Evolutionary conservation across 2,329 filamentous ascomycete species (phyloP).

Genomic region (Alternaria sp.): DNA sequence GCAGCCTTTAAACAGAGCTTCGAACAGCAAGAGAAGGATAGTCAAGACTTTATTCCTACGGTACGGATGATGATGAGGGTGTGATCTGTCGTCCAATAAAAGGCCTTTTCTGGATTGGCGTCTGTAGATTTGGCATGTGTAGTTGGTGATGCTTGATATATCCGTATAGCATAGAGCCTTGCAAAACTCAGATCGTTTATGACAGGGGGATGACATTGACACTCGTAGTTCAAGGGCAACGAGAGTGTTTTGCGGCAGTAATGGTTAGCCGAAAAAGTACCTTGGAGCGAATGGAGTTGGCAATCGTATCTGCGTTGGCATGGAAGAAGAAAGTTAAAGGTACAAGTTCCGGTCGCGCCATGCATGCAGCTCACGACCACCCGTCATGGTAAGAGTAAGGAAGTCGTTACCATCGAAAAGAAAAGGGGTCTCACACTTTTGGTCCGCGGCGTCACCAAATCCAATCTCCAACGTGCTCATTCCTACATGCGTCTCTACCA

Average conservation of each 20-base stretch:
- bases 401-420: background rate
- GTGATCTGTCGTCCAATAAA: background rate
- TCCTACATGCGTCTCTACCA: background rate
- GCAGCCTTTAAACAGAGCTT: conserved; percentile 77
- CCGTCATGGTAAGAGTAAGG: background rate
- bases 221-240: background rate
- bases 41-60: conserved; percentile 68
- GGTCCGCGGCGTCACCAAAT: background rate
- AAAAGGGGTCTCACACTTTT: background rate
- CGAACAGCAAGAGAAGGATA: conserved; percentile 71
- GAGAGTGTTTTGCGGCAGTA: background rate
- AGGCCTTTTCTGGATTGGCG: background rate
- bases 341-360: background rate
- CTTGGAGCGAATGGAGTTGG: background rate
- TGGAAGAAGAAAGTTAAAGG: background rate
- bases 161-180: background rate
- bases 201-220: background rate
- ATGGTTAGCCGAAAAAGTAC: background rate
- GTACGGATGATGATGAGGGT: conserved; percentile 29
- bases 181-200: background rate
- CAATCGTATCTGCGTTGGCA: background rate
- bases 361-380: background rate
- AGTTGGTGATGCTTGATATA: background rate
- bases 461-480: background rate
- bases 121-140: background rate